Percentiles rank a stretch among this genome's conserved stretches.
phyloP scores from a whole-genome alignment of 495 filamentous ascomycete genomes.

The Tuber melanosporum region DNA sequence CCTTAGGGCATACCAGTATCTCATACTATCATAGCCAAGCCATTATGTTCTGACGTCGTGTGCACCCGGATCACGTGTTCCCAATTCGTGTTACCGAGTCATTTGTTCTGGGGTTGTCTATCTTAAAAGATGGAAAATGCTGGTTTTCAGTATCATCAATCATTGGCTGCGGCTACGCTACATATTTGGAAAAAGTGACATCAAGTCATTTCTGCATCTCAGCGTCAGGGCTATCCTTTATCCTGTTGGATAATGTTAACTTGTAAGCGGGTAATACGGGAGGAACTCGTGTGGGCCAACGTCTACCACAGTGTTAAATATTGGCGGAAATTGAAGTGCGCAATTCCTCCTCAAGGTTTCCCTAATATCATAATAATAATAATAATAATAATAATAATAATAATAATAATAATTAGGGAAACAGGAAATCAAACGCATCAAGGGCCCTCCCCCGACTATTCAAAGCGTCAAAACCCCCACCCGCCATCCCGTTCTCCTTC shows the following conservation, averaged over 20 bases:
- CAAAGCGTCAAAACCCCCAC: too few relatives aligned
- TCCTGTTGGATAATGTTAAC: not conserved
- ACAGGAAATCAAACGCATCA: not conserved
- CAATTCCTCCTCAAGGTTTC: not conserved
- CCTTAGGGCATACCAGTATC: not conserved
- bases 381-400: too few relatives aligned
- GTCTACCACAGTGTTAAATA: not conserved
- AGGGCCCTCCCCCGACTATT: not conserved
- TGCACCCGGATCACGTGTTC: not conserved
- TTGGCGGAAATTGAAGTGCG: not conserved
- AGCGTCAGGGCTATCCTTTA: not conserved
- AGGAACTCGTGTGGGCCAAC: not conserved
- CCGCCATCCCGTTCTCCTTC: too few relatives aligned
- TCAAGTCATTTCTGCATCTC: not conserved
- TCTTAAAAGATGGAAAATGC: not conserved
- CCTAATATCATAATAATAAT: not conserved
- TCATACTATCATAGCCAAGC: not conserved
- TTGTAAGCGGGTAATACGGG: not conserved
- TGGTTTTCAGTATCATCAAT: not conserved
- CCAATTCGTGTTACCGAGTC: not conserved
- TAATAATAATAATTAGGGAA: not conserved
- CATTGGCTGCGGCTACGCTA: not conserved
- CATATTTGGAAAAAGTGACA: not conserved
- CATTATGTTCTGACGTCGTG: not conserved
- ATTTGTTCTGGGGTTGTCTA: not conserved